Base-by-base conservation (phyloP, 306 rosid genomes). In the Malus sieversii region DNA sequence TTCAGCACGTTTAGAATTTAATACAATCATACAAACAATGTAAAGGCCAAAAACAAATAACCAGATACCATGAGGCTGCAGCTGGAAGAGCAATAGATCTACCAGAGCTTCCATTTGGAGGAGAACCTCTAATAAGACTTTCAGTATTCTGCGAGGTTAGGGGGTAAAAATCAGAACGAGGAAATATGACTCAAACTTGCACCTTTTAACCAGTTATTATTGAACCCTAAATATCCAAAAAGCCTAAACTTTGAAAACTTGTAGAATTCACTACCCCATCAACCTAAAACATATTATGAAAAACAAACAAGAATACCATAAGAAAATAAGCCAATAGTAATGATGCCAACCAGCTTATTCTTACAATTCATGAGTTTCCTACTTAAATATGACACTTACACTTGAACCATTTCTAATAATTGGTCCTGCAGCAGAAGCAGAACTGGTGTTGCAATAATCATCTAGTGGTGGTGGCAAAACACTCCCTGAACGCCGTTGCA, bases 381-480 rank as follows among this genome's bases (percentile, higher is more conserved):
- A 76, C 10, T 25, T 16, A 46, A 30, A 6, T 46, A 64, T 55
- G 68, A 27, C 30, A 68, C 97, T 79, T 94, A 94, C 98, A 88
- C 40, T 90, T 4, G 94, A 70, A 74, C 79, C 59, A 77, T 82
- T 90, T 80, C 85, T 86, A 5, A 78, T 80, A 76, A 84, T 84
- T 27, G 90, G 90, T 65, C 89, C 87, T 65, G 81, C 96, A 10
- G 89, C 64, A 25, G 91, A 85, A 78, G 84, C 73, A 83, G 87
- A 75, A 78, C 81, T 78, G 75, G 52, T 79, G 72, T 70, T 80
- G 9, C 67, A 65, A 65, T 75, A 87, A 81, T 91, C 97, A 75
- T 94, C 98, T 62, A 85, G 20, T 15, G 98, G 96, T 1, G 91
- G 88, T n/a, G 97, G 98, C 84, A 94, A 85, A 60, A 77, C 74